Evolutionary conservation across 2,329 filamentous ascomycete genomes (phyloP).

Genomic region (Rhynchosporium secalis): DNA sequence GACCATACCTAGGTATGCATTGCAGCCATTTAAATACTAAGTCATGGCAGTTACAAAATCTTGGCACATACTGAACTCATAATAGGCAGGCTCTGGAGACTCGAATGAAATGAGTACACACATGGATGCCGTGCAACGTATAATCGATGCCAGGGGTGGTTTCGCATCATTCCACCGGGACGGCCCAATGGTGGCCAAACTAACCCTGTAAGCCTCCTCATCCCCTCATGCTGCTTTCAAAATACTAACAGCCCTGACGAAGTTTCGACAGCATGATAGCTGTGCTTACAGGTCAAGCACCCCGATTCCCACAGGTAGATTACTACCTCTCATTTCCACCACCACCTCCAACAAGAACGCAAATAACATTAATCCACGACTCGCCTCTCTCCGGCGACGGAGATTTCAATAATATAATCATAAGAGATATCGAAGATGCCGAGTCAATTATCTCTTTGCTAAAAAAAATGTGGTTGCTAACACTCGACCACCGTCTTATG

Average conservation of each 20-base stretch:
- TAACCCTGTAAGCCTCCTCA: conserved; percentile 19
- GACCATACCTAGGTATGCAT: conserved; percentile 1
- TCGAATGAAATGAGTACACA: conserved; percentile 23
- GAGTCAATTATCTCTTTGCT: conserved; percentile 9
- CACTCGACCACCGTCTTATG: conserved; percentile 2
- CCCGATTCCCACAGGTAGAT: conserved; percentile 21
- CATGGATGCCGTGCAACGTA: conserved; percentile 25
- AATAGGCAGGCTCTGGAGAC: conserved; percentile 23
- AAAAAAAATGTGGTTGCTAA: conserved; percentile 14
- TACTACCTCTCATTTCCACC: conserved; percentile 13
- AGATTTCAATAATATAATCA: conserved; percentile 3
- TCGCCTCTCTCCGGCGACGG: conserved; percentile 19
- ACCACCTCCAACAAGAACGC: not conserved
- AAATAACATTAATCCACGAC: conserved; percentile 6
- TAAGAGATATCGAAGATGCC: conserved; percentile 12
- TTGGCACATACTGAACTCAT: conserved; percentile 8
- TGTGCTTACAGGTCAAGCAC: conserved; percentile 21
- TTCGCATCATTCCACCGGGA: conserved; percentile 19
- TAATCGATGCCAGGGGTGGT: conserved; percentile 21
- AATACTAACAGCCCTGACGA: conserved; percentile 2
- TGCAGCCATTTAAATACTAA: conserved; percentile 5
- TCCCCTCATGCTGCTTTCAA: not conserved
- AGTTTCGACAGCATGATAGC: conserved; percentile 27
- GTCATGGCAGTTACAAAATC: conserved; percentile 8
- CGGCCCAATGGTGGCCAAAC: conserved; percentile 21